Conservation (phyloP, 2,329 filamentous ascomycete genomes). For the Penicillium vulpinum region DNA sequence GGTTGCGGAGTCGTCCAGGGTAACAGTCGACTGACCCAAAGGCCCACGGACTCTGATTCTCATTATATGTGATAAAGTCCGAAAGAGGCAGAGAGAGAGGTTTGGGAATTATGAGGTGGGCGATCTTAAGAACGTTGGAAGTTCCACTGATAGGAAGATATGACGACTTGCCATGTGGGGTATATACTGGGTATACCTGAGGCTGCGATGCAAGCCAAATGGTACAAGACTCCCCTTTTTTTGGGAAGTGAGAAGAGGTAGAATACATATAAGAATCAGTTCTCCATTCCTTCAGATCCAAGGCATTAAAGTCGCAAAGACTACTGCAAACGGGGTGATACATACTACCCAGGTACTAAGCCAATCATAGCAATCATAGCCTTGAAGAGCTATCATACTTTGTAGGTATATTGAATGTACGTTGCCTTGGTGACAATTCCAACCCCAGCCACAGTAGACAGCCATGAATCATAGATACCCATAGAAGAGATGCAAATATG, state of each 20-base stretch:
- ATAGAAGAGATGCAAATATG: background rate
- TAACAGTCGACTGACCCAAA: conserved; percentile 68
- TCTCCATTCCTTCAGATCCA: background rate
- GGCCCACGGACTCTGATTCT: conserved; percentile 75
- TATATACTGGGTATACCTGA: background rate
- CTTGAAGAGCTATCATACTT: background rate
- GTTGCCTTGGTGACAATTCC: background rate
- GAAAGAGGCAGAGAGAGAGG: background rate
- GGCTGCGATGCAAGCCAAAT: background rate
- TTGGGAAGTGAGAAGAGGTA: background rate
- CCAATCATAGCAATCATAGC: background rate
- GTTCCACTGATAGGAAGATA: conserved; percentile 10
- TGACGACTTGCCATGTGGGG: conserved; percentile 13
- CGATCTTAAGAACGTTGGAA: background rate
- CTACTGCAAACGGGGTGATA: background rate
- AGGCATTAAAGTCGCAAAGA: background rate
- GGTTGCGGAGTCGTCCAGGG: conserved; percentile 65
- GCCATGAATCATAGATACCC: background rate
- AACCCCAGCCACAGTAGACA: background rate
- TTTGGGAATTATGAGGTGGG: background rate
- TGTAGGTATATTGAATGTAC: background rate
- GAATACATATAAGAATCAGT: background rate
- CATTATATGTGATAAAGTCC: conserved; percentile 50
- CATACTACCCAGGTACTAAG: background rate
- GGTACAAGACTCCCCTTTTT: background rate